Base-by-base conservation (phyloP, 257 asterid species). In the Solanum pinnatisectum region DNA sequence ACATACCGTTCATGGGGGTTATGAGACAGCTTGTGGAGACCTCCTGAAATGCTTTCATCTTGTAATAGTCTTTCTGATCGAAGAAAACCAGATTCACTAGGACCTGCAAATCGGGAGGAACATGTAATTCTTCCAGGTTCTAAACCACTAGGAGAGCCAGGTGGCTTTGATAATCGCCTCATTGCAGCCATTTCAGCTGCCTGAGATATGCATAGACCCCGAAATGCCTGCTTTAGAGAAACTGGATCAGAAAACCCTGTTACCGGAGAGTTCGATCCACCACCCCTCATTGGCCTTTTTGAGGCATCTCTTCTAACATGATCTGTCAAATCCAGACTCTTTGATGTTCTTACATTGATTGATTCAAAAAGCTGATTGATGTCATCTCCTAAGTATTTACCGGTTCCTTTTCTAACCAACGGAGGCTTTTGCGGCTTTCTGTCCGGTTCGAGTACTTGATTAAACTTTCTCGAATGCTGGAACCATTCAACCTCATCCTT, bases 191-290 rank as follows among this genome's bases (percentile, higher is more conserved):
- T 90, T 91, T 97, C 99, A 6, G 98, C 98, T 18, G 99, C 99
- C 91, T 95, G 99, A 82, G 99, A 97, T 88, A 97, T 95, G 92
- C 98, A 95, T 85, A 93, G 91, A 22, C 99, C 98, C 90, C 99
- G 92, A 25, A 95, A 91, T 1, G 99, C 98, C 91, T 97, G 99
- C 87, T 97, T 97, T 82, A 97, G 88, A 88, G 99, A 93, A 77
- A 95, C 95, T 22, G 98, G 97, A 87, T 95, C 98, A 12, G 98
- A 96, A 89, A 93, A 94, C 76, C 99, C 98, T 56, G 92, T 91
- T 59, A 93, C 98, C 0, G 98, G 98, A 59, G 99, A 93, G 84
- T 89, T 87, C 36, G 94, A 91, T 13, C 95, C 96, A 59, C 92
- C 88, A 74, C 83, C 88, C 89, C 93, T 91, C 94, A 94, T 96